These are phyloP conservation scores for Miscanthus lutarioriparius DNA, from an alignment of 176 grass and related monocot genomes.

Conservation along the genomic window DNA sequence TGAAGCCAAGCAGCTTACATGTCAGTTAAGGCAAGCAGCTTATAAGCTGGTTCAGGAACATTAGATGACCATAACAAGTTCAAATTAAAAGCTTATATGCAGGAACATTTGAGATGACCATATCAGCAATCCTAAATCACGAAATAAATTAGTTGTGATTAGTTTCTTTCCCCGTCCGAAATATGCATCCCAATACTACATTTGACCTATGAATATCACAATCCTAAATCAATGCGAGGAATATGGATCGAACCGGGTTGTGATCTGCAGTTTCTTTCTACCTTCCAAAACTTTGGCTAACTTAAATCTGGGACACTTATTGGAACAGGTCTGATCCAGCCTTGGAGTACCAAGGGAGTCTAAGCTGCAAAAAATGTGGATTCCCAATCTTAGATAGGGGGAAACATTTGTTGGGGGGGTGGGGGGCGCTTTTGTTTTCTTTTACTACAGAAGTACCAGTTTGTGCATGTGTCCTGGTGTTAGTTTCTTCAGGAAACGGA, in stretches of 20 bases:
- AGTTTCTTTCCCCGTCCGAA: too few relatives aligned
- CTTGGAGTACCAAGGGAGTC: background rate
- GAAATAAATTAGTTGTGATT: too few relatives aligned
- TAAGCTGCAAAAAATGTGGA: background rate
- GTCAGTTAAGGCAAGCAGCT: background rate
- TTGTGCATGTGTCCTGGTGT: background rate
- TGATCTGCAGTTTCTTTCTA: background rate
- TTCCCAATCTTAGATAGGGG: background rate
- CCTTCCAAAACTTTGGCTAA: background rate
- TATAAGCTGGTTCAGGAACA: background rate
- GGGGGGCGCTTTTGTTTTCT: background rate
- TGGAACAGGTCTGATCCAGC: background rate
- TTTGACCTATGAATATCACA: background rate
- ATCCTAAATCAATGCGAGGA: too few relatives aligned
- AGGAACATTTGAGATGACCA: too few relatives aligned
- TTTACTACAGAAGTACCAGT: background rate
- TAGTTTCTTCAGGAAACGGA: background rate
- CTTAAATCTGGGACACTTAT: background rate
- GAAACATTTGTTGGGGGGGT: background rate
- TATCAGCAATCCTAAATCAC: too few relatives aligned
- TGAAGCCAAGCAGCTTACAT: background rate
- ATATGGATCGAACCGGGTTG: too few relatives aligned
- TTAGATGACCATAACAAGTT: background rate
- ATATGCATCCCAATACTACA: too few relatives aligned
- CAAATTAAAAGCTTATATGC: too few relatives aligned